phyloP scores from a whole-genome alignment of 169 alveolate species.

The Theileria orientalis region DNA sequence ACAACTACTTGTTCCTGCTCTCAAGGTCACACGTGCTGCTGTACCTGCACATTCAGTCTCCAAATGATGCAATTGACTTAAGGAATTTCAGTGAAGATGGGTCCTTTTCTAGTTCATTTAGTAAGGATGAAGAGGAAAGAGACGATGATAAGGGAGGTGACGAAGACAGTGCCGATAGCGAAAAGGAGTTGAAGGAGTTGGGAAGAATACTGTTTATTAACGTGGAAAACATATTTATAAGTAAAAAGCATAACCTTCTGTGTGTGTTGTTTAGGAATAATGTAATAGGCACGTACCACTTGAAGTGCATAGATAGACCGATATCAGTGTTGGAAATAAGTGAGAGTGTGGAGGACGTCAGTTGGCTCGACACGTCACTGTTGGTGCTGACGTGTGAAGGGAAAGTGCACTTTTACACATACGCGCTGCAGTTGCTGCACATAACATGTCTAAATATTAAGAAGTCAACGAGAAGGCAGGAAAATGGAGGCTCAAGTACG shows the following conservation, averaged over 20 bases:
- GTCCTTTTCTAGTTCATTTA: too few species aligned
- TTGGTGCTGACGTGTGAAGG: neutral
- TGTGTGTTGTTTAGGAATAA: neutral
- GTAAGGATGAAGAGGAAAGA: neutral
- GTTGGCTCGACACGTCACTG: slow-evolving; percentile 16
- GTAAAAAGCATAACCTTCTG: neutral
- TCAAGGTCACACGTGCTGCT: neutral
- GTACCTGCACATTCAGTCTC: neutral
- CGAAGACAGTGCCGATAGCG: neutral
- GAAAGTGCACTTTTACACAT: neutral
- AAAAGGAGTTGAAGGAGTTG: neutral
- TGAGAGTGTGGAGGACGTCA: neutral
- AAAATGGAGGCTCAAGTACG: too few species aligned
- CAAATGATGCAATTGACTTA: too few species aligned
- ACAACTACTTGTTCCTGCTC: neutral
- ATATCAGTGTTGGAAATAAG: neutral
- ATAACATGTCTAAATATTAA: too few species aligned
- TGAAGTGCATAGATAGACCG: neutral
- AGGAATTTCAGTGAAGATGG: too few species aligned
- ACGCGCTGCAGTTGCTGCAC: neutral
- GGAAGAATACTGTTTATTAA: neutral
- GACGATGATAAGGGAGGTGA: neutral
- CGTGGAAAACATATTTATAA: slow-evolving; percentile 14
- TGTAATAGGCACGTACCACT: neutral
- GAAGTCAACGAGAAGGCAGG: too few species aligned